Conservation (phyloP, 805 yeast genomes). For the Brettanomyces nanus region DNA sequence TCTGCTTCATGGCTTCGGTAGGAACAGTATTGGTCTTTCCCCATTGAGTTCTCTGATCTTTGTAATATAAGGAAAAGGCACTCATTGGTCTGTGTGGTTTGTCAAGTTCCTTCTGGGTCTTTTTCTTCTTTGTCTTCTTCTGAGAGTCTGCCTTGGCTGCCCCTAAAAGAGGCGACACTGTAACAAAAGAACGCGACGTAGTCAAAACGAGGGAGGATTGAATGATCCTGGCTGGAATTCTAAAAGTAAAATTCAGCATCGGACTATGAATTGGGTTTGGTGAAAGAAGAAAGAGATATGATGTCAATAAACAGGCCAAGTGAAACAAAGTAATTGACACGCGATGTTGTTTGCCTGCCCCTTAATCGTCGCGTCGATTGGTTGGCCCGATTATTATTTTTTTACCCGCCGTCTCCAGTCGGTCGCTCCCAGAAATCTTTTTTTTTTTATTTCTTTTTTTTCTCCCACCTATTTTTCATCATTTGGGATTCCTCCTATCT, state of each 20-base stretch:
- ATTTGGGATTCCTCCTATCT: no score
- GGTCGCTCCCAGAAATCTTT: no score
- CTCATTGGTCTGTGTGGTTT: slow-evolving; percentile 17
- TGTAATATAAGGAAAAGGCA: slow-evolving; percentile 12
- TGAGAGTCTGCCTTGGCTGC: slow-evolving; percentile 3
- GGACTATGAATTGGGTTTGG: no score
- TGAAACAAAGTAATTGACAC: no score
- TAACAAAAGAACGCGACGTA: slow-evolving; percentile 7
- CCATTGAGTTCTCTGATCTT: slow-evolving; percentile 8
- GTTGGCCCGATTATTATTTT: no score
- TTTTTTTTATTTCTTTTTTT: no score
- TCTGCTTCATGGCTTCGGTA: slow-evolving; percentile 6
- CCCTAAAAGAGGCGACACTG: slow-evolving; percentile 9
- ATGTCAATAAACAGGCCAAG: no score
- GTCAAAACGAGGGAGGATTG: slow-evolving; percentile 1
- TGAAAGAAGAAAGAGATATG: no score
- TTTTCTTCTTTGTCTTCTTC: slow-evolving; percentile 8
- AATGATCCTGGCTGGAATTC: not conserved
- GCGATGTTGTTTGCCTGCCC: no score
- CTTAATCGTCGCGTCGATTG: no score
- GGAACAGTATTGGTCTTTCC: slow-evolving; percentile 5
- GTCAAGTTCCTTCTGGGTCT: slow-evolving; percentile 10
- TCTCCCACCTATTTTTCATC: no score
- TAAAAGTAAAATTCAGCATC: not conserved
- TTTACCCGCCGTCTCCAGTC: no score